Evolutionary conservation across 208 protist genomes (phyloP), one percentile per base, ranked within the genome.

Genomic region (Polymyxa betae): DNA sequence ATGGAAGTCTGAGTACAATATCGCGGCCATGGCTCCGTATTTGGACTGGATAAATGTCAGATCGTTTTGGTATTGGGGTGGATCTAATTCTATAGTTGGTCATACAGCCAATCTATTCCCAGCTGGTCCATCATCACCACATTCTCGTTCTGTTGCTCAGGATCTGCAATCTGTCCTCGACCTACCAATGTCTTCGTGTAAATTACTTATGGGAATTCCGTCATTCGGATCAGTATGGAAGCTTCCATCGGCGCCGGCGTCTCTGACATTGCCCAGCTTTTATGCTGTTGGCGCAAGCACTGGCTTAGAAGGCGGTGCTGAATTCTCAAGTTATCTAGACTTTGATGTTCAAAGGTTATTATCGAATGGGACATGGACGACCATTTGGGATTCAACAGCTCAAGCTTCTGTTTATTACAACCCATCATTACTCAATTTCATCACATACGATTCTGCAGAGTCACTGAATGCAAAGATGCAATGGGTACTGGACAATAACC

Each of bases 11-110:
- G 35, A 16, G n/a, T 82, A 82, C n/a, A 43, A 82, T 82, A 5
- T 82, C 35, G 5, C 72, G 5, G 72, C 16, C 16, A 82, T 82
- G n/a, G 72, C 40, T 5, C 72, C 72, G n/a, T 82, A 82, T 43
- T 5, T 43, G 10, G 72, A 82, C 72, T 82, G n/a, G n/a, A 82
- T 82, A 5, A 43, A 82, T 35, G 16, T 82, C n/a, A 5, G 40
- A 43, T 5, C 5, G 5, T 12, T 38, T 16, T 82, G 16, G n/a
- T 45, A 38, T 35, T 82, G 72, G 72, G n/a, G 40, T 43, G 72
- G 72, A 43, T 35, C 16, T 5, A 43, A 60, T 24, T 29, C 12
- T 24, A 24, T 60, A 29, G 24, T 60, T 60, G 49, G 49, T 24
- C 49, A 60, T 60, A 29, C 49, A 29, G 49, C 49, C 49, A 60